phyloP scores from a whole-genome alignment of 345 rosid species.

The Eucalyptus fibrosa region DNA sequence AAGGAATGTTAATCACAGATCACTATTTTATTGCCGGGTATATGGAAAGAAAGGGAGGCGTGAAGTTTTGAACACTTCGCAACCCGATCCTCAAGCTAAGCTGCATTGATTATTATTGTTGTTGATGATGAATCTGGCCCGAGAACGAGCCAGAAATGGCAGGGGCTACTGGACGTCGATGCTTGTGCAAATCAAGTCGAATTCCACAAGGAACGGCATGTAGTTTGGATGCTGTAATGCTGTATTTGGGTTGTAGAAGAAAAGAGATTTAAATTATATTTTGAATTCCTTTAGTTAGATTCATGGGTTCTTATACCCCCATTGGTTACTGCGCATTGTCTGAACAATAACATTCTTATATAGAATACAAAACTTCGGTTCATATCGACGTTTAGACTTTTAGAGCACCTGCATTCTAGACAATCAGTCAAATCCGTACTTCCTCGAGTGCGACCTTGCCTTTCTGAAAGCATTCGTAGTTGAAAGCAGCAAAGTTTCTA shows the following conservation, averaged over 20 bases:
- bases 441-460: constrained; percentile 29
- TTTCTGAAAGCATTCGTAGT: constrained; percentile 29
- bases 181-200: not conserved
- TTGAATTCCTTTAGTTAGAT: not conserved
- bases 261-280: too few species aligned
- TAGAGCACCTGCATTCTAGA: not conserved
- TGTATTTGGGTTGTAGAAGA: not conserved
- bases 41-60: too few species aligned
- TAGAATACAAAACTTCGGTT: not conserved
- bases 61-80: not conserved
- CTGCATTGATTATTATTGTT: not conserved
- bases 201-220: not conserved
- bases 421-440: not conserved
- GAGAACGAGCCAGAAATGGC: not conserved
- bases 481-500: constrained; percentile 24
- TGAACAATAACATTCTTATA: not conserved
- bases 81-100: not conserved
- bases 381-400: not conserved
- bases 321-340: not conserved
- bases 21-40: too few species aligned
- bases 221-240: not conserved
- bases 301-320: not conserved
- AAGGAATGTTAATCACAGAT: too few species aligned
- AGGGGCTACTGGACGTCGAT: not conserved
- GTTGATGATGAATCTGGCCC: not conserved